phyloP scores from a whole-genome alignment of 148 eudicot genomes.

The Cornus florida region DNA sequence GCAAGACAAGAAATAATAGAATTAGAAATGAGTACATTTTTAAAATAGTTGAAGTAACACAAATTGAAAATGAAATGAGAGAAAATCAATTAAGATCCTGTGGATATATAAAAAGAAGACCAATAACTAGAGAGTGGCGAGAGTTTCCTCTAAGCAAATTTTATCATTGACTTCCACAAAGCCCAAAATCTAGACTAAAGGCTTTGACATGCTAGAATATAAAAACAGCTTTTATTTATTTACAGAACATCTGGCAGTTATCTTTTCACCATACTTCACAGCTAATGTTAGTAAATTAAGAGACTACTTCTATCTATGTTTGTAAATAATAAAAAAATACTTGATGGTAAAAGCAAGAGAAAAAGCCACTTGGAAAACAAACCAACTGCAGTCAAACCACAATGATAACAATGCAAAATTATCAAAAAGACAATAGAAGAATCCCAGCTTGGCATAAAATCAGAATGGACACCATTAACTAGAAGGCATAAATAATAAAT shows the following conservation, averaged over 20 bases:
- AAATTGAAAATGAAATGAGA: too few relatives aligned
- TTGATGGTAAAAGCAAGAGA: background rate
- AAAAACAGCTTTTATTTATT: background rate
- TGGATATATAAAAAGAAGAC: too few relatives aligned
- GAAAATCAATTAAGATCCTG: too few relatives aligned
- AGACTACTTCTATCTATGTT: background rate
- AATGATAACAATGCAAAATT: background rate
- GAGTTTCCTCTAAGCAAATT: background rate
- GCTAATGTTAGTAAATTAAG: background rate
- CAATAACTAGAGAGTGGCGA: background rate
- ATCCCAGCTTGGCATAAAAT: background rate
- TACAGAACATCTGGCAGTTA: background rate
- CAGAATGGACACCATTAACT: background rate
- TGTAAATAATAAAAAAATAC: background rate
- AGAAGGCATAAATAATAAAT: background rate
- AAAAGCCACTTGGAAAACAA: background rate
- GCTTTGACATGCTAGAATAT: background rate
- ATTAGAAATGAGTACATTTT: too few relatives aligned
- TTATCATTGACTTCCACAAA: background rate
- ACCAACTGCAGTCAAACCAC: background rate
- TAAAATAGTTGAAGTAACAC: too few relatives aligned
- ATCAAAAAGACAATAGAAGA: background rate
- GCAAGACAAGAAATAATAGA: too few relatives aligned
- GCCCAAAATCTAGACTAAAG: background rate
- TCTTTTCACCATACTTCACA: background rate